Evolutionary conservation across 2,329 filamentous ascomycete genomes (phyloP).

Genomic region (Thielaviopsis euricoi): DNA sequence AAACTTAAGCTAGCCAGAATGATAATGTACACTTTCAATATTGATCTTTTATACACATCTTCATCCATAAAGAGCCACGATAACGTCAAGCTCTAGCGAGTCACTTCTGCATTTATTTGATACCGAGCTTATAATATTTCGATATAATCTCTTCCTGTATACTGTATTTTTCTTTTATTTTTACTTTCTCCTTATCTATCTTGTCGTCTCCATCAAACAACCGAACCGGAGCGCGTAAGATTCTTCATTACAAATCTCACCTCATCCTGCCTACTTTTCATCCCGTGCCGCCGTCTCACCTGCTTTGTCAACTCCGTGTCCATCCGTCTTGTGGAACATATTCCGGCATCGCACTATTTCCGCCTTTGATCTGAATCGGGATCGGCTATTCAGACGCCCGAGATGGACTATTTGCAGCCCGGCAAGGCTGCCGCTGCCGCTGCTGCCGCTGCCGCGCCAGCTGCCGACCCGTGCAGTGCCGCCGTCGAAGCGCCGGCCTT

Average conservation of each 20-base stretch:
- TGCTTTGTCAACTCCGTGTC: neutral
- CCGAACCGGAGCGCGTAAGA: neutral
- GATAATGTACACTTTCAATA: neutral
- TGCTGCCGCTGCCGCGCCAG: slow-evolving; percentile 7
- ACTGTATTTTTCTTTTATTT: neutral
- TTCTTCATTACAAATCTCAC: neutral
- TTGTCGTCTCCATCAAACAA: neutral
- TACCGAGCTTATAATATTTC: too few species aligned
- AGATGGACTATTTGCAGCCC: slow-evolving; percentile 3
- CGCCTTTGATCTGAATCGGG: neutral
- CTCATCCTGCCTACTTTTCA: neutral
- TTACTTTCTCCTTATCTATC: neutral
- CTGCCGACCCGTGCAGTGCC: slow-evolving; percentile 10
- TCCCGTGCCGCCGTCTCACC: neutral
- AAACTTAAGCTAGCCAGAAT: neutral
- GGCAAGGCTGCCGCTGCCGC: neutral
- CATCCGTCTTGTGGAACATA: neutral
- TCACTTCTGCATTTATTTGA: neutral
- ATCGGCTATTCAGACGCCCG: neutral
- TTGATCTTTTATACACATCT: neutral
- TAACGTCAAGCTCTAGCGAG: neutral
- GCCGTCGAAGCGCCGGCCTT: slow-evolving; percentile 23
- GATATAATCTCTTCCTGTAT: neutral
- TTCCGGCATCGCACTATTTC: neutral
- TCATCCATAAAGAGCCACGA: neutral